Evolutionary conservation across 768 basidiomycete genomes (phyloP).

Genomic region (Phylloporus sp.): DNA sequence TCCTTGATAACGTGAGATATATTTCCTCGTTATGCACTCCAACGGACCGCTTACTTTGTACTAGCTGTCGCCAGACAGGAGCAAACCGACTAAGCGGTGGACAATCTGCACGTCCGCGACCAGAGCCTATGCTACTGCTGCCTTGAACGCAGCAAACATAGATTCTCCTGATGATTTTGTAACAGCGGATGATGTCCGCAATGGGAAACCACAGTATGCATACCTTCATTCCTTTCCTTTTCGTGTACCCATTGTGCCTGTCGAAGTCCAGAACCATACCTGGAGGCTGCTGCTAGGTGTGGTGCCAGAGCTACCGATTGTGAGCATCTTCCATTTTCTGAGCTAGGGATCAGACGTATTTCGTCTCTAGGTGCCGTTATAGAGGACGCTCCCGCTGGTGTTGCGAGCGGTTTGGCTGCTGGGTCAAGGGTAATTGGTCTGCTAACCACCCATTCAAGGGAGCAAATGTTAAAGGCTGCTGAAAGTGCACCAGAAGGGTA

Average conservation of each 20-base stretch:
- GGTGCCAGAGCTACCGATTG: conserved; percentile 46
- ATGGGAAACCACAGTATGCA: conserved; percentile 80
- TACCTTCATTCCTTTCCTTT: conserved; percentile 9
- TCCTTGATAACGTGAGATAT: conserved; percentile 49
- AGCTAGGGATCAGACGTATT: background rate
- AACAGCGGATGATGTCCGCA: conserved; percentile 73
- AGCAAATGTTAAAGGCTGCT: conserved; percentile 57
- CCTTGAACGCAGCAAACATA: conserved; percentile 61
- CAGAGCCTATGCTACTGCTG: conserved; percentile 63
- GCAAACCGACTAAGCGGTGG: conserved; percentile 62
- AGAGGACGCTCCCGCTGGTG: conserved; percentile 87
- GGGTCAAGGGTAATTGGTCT: conserved; percentile 83
- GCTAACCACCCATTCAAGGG: conserved; percentile 71
- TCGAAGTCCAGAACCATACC: conserved; percentile 79
- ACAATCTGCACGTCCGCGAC: conserved; percentile 89
- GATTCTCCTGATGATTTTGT: conserved; percentile 71
- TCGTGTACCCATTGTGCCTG: background rate
- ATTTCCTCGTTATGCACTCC: background rate
- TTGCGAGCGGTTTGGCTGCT: conserved; percentile 72
- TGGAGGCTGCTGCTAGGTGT: conserved; percentile 73
- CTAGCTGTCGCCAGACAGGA: conserved; percentile 27
- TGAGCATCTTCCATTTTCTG: conserved; percentile 11
- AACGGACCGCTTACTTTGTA: conserved; percentile 5
- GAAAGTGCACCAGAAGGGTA: conserved; percentile 37
- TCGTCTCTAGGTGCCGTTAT: conserved; percentile 64